Evolutionary conservation across 805 yeast genomes (phyloP), one percentile per base, ranked within the genome.

Genomic region (Ascoidea rubescens): DNA sequence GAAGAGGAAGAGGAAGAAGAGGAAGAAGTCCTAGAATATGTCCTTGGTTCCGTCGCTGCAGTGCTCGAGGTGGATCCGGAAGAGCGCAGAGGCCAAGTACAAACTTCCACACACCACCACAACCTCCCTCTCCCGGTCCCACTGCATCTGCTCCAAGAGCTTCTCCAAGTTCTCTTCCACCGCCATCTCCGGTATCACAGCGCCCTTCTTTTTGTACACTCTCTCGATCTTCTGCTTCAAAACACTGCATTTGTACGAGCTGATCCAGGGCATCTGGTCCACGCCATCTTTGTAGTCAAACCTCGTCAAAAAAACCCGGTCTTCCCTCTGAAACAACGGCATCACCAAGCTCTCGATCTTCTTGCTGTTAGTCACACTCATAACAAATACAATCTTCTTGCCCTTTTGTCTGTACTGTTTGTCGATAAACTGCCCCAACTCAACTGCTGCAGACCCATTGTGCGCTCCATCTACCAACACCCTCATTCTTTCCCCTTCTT

Each of bases 181-280:
- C 0, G 45, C 48, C 1, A 70, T 67, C 37, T 67, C 59, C 4
- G 55, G 16, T 2, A 71, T 57, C n/a, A 17, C 51, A 30, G 1
- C 64, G 58, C 21, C 58, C 57, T 1, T 55, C n/a, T 33, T 59
- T 56, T 17, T 67, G 53, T 4, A 58, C 64, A 1, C 5, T n/a
- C 49, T 50, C 31, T 48, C 58, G 57, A 52, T 55, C 54, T 49
- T 51, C 6, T 14, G 51, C 50, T 53, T 54, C 43, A 82, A 60
- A 16, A 63, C 67, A 1, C 53, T 58, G 0, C 70, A 60, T 4
- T 62, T 59, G 56, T 70, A 71, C 1, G 90, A 67, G 46, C 71
- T 60, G 5, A 93, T 80, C 98, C 98, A 93, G 0, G 98, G 96
- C 99, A 93, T 93, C 0, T 87, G 84, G 12, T 83, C 90, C 0